phyloP scores from a whole-genome alignment of 2,329 filamentous ascomycete species.

The Ceratocystis alfenasii region DNA sequence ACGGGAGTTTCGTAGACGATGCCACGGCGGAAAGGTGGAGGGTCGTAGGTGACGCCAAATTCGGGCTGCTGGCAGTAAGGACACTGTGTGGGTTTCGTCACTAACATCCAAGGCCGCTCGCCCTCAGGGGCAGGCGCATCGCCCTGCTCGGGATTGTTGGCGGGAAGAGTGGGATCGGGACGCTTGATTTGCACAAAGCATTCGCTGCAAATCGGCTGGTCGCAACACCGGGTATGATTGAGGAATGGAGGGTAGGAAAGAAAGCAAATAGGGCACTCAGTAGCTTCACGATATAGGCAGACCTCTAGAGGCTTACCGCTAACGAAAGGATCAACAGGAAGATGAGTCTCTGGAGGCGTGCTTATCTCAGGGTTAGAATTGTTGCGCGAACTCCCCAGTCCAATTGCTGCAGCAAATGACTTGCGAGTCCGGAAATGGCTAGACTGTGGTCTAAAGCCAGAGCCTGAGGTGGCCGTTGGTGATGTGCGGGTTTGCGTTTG shows the following conservation, averaged over 20 bases:
- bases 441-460: slow-evolving; percentile 44
- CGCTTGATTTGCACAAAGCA: slow-evolving; percentile 98
- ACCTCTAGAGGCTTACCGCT: slow-evolving; percentile 93
- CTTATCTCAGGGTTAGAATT: slow-evolving; percentile 56
- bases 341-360: slow-evolving; percentile 60
- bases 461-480: slow-evolving; percentile 2
- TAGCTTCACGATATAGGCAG: slow-evolving; percentile 80
- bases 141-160: slow-evolving; percentile 48
- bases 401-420: slow-evolving; percentile 72
- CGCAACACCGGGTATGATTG: slow-evolving; percentile 88
- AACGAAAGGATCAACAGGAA: slow-evolving; percentile 74
- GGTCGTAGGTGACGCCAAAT: slow-evolving; percentile 89
- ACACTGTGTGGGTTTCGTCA: slow-evolving; percentile 83
- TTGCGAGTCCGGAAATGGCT: slow-evolving; percentile 59
- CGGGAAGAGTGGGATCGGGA: slow-evolving; percentile 77
- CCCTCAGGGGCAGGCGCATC: slow-evolving; percentile 24
- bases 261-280: slow-evolving; percentile 93
- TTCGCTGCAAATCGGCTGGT: slow-evolving; percentile 93
- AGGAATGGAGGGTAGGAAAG: slow-evolving; percentile 89
- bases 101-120: slow-evolving; percentile 47
- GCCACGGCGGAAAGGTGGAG: slow-evolving; percentile 78
- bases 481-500: slow-evolving; percentile 30
- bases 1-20: slow-evolving; percentile 49
- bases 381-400: slow-evolving; percentile 55
- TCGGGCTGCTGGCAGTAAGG: slow-evolving; percentile 93